Evolutionary conservation across 495 filamentous ascomycete species (phyloP).

Genomic region (Aspergillus egyptiacus): DNA sequence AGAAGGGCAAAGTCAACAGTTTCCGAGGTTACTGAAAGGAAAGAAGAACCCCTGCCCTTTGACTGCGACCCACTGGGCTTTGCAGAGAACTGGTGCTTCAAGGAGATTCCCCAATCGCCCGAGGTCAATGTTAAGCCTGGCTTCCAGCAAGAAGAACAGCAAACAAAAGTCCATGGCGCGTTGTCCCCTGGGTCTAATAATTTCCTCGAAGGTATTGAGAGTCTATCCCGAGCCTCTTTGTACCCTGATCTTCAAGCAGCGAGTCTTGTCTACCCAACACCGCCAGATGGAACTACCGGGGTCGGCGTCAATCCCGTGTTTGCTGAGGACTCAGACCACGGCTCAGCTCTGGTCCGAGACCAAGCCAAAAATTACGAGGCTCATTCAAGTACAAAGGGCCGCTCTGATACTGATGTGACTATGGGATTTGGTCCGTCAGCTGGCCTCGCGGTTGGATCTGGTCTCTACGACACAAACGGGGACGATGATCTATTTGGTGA

Average conservation of each 20-base stretch:
- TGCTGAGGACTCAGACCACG: constrained; percentile 25
- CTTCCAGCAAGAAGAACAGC: constrained; percentile 34
- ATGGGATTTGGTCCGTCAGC: constrained; percentile 21
- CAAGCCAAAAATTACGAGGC: constrained; percentile 5
- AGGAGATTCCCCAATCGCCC: constrained; percentile 24
- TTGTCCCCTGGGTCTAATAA: constrained; percentile 21
- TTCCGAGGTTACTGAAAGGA: constrained; percentile 10
- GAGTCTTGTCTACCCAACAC: constrained; percentile 78
- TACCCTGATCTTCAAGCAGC: constrained; percentile 45
- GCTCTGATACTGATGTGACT: constrained; percentile 18
- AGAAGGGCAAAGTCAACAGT: constrained; percentile 26
- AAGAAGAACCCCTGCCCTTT: constrained; percentile 6
- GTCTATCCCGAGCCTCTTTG: constrained; percentile 46
- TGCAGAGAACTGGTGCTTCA: constrained; percentile 62
- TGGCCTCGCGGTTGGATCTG: constrained; percentile 33
- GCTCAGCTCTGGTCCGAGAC: constrained; percentile 8
- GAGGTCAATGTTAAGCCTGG: constrained; percentile 22
- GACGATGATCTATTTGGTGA: constrained; percentile 67
- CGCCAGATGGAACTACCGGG: constrained; percentile 65
- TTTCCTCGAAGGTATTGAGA: constrained; percentile 33
- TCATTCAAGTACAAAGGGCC: constrained; percentile 19
- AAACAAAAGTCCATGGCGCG: constrained; percentile 24
- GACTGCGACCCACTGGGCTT: constrained; percentile 55
- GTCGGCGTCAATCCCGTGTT: constrained; percentile 22
- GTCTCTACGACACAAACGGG: constrained; percentile 41